Evolutionary conservation across 139 green algal genomes (phyloP).

Genomic region (Astrephomene gubernaculifera): DNA sequence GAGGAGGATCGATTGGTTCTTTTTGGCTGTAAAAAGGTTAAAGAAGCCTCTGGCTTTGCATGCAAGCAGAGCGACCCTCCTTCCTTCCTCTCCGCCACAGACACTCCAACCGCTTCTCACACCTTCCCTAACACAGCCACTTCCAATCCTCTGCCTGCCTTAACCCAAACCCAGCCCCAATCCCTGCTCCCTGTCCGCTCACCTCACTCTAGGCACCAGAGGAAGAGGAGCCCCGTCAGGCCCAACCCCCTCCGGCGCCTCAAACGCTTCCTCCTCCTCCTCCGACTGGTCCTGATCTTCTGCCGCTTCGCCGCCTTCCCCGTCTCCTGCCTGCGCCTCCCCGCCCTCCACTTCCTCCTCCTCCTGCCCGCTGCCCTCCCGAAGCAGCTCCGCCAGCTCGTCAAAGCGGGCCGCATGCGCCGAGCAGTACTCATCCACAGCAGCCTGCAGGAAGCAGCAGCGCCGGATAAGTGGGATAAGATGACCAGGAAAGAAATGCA

Average conservation of each 20-base stretch:
- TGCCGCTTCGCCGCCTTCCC: not conserved
- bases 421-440: constrained; percentile 81
- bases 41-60: no score
- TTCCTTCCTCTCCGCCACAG: no score
- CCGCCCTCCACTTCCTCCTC: not conserved
- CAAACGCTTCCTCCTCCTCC: constrained; percentile 28
- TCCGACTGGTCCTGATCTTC: no score
- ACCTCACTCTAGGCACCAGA: not conserved
- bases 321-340: not conserved
- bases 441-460: constrained; percentile 52
- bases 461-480: no score
- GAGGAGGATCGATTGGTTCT: no score
- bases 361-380: not conserved
- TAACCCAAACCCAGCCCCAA: not conserved
- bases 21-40: no score
- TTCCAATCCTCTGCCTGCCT: no score
- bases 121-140: no score
- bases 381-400: constrained; percentile 58
- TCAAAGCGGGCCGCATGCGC: constrained; percentile 61
- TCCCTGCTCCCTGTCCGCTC: not conserved
- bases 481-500: no score
- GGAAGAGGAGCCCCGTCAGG: not conserved
- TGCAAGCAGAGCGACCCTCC: no score
- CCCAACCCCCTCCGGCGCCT: not conserved
- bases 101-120: no score